These are phyloP conservation scores for Gnaphalium uliginosum DNA, from an alignment of 129 eudicot species.

Conservation along the genomic window DNA sequence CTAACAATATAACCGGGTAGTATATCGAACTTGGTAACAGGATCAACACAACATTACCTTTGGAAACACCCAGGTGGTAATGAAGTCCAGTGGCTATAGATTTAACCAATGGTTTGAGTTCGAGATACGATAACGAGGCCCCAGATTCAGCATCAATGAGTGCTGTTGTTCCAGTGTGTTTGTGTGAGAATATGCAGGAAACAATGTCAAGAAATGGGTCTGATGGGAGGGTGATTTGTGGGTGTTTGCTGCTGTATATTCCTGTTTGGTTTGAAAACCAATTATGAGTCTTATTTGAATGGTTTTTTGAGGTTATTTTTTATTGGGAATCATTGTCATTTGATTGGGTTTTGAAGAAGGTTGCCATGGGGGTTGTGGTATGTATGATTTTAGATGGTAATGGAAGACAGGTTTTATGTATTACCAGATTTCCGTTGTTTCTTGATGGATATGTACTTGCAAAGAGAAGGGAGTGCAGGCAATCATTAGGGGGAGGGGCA, in stretches of 20 bases:
- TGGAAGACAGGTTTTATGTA: no score
- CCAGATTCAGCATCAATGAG: constrained; percentile 73
- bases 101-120: constrained; percentile 48
- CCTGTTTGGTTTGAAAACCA: constrained; percentile 66
- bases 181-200: constrained; percentile 60
- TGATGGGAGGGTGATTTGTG: constrained; percentile 47
- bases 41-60: constrained; percentile 75
- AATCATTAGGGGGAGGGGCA: no score
- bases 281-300: background rate
- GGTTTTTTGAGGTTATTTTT: background rate
- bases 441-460: no score
- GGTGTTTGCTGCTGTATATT: constrained; percentile 59
- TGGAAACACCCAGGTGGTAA: constrained; percentile 54
- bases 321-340: background rate
- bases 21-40: constrained; percentile 62
- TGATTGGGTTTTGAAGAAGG: constrained; percentile 17
- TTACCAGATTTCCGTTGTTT: no score
- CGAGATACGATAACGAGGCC: constrained; percentile 43
- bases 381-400: no score
- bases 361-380: constrained; percentile 6
- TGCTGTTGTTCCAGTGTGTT: constrained; percentile 55
- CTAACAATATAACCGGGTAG: constrained; percentile 38
- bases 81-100: constrained; percentile 66
- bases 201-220: constrained; percentile 66
- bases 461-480: no score